These are phyloP conservation scores for Blumeria hordei DNA, from an alignment of 2,329 filamentous ascomycete species.

Conservation along the genomic window DNA sequence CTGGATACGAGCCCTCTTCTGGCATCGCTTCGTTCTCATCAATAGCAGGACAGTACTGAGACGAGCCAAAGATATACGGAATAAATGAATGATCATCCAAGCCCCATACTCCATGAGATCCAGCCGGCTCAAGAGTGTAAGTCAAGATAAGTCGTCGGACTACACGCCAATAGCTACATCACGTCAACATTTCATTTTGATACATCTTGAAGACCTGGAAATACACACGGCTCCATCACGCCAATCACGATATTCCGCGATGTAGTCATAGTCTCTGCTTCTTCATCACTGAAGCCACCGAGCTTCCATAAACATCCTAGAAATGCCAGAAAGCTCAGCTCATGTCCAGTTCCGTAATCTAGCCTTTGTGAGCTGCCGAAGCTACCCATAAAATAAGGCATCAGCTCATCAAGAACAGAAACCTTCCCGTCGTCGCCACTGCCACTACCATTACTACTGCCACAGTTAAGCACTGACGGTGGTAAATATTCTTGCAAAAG, in stretches of 20 bases:
- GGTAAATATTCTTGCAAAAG: slow-evolving; percentile 35
- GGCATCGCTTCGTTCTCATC: slow-evolving; percentile 37
- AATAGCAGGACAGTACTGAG: slow-evolving; percentile 64
- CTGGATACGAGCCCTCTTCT: slow-evolving; percentile 50
- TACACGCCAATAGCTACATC: slow-evolving; percentile 47
- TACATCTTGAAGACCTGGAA: background rate
- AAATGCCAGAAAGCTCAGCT: slow-evolving; percentile 85
- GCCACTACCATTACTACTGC: background rate
- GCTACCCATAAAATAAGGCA: slow-evolving; percentile 55
- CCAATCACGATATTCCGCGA: slow-evolving; percentile 65
- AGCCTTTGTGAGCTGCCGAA: slow-evolving; percentile 77
- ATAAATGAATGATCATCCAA: slow-evolving; percentile 93
- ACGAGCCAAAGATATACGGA: slow-evolving; percentile 86
- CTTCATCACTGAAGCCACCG: slow-evolving; percentile 42
- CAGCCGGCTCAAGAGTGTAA: slow-evolving; percentile 85
- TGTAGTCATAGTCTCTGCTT: slow-evolving; percentile 23
- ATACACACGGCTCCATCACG: slow-evolving; percentile 55
- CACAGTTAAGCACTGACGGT: slow-evolving; percentile 17
- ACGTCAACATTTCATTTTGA: slow-evolving; percentile 2
- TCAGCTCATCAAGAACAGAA: slow-evolving; percentile 40
- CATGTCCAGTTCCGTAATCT: slow-evolving; percentile 91
- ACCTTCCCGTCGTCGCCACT: slow-evolving; percentile 9
- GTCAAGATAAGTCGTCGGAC: slow-evolving; percentile 64
- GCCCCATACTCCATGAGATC: slow-evolving; percentile 93
- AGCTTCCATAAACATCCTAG: slow-evolving; percentile 80